These are phyloP conservation scores for Phaeosphaeria sp. DNA, from an alignment of 2,329 filamentous ascomycete species.

Conservation along the genomic window DNA sequence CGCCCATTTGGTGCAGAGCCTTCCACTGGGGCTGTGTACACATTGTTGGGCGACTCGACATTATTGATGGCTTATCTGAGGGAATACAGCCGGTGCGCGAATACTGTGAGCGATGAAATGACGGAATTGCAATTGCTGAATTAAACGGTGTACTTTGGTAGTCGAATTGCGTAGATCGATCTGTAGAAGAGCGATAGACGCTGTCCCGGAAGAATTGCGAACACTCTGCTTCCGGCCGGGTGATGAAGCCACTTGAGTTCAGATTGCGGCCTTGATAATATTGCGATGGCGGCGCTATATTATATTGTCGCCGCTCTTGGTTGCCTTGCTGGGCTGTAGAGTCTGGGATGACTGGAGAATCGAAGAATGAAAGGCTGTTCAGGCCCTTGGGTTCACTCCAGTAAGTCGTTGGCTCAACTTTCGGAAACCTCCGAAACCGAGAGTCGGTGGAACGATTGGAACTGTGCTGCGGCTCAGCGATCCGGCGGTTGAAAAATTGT, in stretches of 20 bases:
- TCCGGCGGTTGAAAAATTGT: constrained; percentile 12
- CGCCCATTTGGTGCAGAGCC: constrained; percentile 24
- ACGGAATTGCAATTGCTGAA: constrained; percentile 8
- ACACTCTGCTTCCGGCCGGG: constrained; percentile 9
- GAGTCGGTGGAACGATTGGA: constrained; percentile 34
- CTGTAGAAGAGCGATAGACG: constrained; percentile 10
- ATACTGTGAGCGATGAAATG: constrained; percentile 8
- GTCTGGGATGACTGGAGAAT: constrained; percentile 32
- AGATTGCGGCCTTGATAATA: constrained; percentile 15
- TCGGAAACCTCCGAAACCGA: constrained; percentile 29
- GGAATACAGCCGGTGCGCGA: constrained; percentile 19
- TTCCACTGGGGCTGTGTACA: constrained; percentile 23
- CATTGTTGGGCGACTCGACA: constrained; percentile 13
- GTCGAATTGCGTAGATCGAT: constrained; percentile 5
- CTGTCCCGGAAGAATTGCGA: constrained; percentile 11
- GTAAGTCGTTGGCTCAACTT: not conserved
- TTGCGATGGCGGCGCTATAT: constrained; percentile 1
- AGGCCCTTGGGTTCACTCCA: constrained; percentile 35
- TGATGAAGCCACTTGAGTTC: constrained; percentile 20
- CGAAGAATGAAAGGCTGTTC: constrained; percentile 46
- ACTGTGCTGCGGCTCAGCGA: constrained; percentile 38
- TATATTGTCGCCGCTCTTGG: not conserved
- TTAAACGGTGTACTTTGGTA: constrained; percentile 8
- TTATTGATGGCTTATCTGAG: constrained; percentile 23
- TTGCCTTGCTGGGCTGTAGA: constrained; percentile 20